phyloP scores from a whole-genome alignment of 2,329 filamentous ascomycete species.

The Stachybotrys chlorohalonatus region DNA sequence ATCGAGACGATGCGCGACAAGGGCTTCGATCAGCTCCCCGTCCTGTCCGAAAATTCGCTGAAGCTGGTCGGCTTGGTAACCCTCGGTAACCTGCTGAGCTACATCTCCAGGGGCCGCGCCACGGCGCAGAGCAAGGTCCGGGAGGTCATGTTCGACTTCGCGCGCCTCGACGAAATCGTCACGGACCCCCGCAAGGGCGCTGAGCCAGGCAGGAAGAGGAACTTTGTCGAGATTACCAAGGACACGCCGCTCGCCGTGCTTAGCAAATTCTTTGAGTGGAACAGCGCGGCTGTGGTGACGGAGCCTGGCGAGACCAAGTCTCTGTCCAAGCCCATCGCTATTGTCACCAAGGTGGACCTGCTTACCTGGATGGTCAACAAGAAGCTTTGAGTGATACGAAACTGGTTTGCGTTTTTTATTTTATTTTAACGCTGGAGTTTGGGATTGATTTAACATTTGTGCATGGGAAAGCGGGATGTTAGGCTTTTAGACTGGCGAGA shows the following conservation, averaged over 20 bases:
- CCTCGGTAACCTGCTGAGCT: constrained; percentile 85
- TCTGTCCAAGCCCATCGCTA: constrained; percentile 68
- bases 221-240: constrained; percentile 89
- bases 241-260: constrained; percentile 78
- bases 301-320: constrained; percentile 45
- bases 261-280: constrained; percentile 96
- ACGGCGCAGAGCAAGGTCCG: constrained; percentile 63
- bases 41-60: constrained; percentile 59
- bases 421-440: constrained; percentile 8
- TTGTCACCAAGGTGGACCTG: constrained; percentile 95
- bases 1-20: constrained; percentile 98
- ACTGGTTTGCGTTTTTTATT: background rate
- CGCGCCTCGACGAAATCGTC: constrained; percentile 75
- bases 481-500: background rate
- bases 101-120: constrained; percentile 77
- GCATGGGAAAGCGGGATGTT: background rate
- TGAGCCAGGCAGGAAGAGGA: constrained; percentile 40
- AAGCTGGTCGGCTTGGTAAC: constrained; percentile 88
- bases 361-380: constrained; percentile 82
- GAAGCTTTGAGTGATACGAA: constrained; percentile 17
- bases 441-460: constrained; percentile 34
- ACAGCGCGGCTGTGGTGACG: constrained; percentile 89
- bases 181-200: constrained; percentile 70
- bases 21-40: constrained; percentile 94
- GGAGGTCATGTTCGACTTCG: constrained; percentile 96